Evolutionary conservation across 345 rosid genomes (phyloP).

Genomic region (Pistacia atlantica): DNA sequence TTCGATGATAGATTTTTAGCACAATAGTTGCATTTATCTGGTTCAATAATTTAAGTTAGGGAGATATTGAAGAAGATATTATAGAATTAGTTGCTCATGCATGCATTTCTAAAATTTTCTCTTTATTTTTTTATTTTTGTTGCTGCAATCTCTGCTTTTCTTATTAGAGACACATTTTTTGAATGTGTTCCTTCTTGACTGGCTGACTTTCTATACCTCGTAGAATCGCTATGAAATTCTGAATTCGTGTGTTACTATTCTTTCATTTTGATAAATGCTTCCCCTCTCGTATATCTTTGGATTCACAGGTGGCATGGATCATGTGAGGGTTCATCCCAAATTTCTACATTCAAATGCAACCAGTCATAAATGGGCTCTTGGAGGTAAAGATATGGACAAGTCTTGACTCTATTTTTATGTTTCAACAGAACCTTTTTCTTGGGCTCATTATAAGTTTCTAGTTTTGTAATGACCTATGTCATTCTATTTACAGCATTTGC

Average conservation of each 20-base stretch:
- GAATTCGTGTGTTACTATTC: neutral
- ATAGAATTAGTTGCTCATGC: too few species aligned
- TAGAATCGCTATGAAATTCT: neutral
- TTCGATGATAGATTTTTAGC: too few species aligned
- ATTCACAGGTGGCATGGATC: constrained; percentile 76
- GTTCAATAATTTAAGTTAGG: too few species aligned
- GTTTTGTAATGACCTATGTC: neutral
- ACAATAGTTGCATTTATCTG: too few species aligned
- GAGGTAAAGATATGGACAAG: constrained; percentile 51
- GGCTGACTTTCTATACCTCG: neutral
- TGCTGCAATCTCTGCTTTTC: neutral
- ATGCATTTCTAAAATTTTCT: neutral
- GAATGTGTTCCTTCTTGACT: neutral
- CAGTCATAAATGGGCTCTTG: constrained; percentile 99
- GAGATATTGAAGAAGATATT: too few species aligned
- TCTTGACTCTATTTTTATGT: constrained; percentile 13
- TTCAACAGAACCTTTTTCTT: neutral
- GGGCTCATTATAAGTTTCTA: neutral
- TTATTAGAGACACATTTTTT: neutral
- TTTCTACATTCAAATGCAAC: constrained; percentile 97
- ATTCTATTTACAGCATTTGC: constrained; percentile 68
- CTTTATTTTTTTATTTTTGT: neutral
- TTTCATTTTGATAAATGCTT: neutral
- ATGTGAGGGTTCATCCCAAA: constrained; percentile 93
- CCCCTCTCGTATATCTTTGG: neutral